Evolutionary conservation across 176 grass and related monocot species (phyloP).

Genomic region (Pontederia crassipes): DNA sequence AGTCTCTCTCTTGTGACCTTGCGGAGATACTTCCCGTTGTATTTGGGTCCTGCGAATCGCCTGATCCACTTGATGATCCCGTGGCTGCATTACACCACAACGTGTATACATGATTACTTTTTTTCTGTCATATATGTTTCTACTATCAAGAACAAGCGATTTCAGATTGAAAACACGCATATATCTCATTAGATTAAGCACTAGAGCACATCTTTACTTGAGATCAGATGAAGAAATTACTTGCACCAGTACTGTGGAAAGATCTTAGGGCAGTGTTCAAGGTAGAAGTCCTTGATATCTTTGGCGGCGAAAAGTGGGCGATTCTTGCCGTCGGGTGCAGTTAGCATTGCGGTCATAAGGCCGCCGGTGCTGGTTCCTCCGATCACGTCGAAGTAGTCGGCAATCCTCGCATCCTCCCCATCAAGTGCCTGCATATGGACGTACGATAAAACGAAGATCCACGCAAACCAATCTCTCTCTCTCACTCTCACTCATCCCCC

Average conservation of each 20-base stretch:
- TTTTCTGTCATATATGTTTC: too few relatives aligned
- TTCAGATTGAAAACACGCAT: too few relatives aligned
- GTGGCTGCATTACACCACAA: too few relatives aligned
- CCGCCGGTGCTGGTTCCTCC: neutral
- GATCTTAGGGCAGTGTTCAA: neutral
- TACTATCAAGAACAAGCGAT: too few relatives aligned
- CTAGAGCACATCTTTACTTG: too few relatives aligned
- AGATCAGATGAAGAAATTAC: too few relatives aligned
- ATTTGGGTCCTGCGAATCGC: slow-evolving; percentile 23
- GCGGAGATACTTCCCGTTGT: slow-evolving; percentile 41
- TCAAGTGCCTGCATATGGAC: neutral
- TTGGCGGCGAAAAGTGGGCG: neutral
- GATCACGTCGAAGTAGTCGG: neutral
- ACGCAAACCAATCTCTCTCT: too few relatives aligned
- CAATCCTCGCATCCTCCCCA: neutral
- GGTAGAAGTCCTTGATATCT: neutral
- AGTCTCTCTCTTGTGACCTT: slow-evolving; percentile 31
- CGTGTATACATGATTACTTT: too few relatives aligned
- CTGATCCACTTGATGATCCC: too few relatives aligned
- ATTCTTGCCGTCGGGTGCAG: neutral
- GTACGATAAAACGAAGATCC: too few relatives aligned
- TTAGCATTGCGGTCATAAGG: neutral
- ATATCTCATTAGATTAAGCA: too few relatives aligned
- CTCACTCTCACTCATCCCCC: too few relatives aligned
- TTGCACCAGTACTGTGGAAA: neutral